Evolutionary conservation across 2,329 filamentous ascomycete species (phyloP).

Genomic region (Cladophialophora psammophila): DNA sequence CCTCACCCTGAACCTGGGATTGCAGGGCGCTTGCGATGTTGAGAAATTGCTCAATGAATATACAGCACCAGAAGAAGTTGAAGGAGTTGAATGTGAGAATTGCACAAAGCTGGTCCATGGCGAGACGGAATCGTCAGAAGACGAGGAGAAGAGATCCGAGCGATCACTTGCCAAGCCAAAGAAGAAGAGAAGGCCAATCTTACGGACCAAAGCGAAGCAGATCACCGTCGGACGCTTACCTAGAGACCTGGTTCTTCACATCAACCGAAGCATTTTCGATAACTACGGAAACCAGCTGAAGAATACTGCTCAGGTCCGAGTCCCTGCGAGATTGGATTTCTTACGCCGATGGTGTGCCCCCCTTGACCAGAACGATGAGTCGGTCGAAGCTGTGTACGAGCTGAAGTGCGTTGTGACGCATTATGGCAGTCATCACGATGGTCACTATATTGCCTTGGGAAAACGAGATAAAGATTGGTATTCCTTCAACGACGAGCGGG

Average conservation of each 20-base stretch:
- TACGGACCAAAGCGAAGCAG: conserved; percentile 87
- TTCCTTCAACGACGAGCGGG: conserved; percentile 87
- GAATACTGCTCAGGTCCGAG: conserved; percentile 79
- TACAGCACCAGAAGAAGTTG: conserved; percentile 82
- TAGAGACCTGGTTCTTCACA: conserved; percentile 79
- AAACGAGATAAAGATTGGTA: conserved; percentile 72
- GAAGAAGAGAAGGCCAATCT: conserved; percentile 67
- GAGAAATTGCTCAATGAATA: conserved; percentile 84
- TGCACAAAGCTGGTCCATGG: conserved; percentile 66
- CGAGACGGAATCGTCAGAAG: not conserved
- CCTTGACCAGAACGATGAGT: conserved; percentile 55
- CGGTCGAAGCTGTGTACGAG: conserved; percentile 65
- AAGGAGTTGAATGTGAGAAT: conserved; percentile 88
- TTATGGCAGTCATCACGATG: conserved; percentile 89
- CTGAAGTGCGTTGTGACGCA: conserved; percentile 87
- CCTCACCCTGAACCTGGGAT: conserved; percentile 81
- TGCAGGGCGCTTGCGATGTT: conserved; percentile 71
- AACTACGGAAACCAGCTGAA: conserved; percentile 80
- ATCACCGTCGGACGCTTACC: conserved; percentile 84
- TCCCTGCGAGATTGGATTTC: conserved; percentile 76
- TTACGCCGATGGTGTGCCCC: conserved; percentile 66
- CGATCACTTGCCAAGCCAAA: conserved; percentile 39
- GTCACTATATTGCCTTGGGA: conserved; percentile 92
- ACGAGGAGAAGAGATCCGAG: conserved; percentile 42
- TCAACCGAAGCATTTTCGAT: conserved; percentile 92